A percentile compares a stretch with the other conserved stretches of the same genome.
Conservation (phyloP, 139 green algal species). For the Chlorella sp. region DNA sequence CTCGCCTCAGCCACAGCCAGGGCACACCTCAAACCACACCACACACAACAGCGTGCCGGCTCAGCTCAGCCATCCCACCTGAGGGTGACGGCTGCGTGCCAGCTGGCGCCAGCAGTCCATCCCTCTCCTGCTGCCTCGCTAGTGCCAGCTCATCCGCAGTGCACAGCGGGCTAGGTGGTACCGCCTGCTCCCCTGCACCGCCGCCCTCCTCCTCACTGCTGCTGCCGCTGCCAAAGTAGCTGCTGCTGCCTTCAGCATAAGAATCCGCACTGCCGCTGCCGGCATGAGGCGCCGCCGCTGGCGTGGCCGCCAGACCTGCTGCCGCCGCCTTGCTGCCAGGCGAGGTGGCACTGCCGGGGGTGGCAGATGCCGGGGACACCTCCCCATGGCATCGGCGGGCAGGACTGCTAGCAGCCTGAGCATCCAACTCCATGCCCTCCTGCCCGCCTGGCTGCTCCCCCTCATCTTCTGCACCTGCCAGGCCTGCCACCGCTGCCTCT, state of each 20-base stretch:
- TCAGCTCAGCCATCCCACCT: not conserved
- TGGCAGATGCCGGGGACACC: too few relatives aligned
- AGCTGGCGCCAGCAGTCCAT: not conserved
- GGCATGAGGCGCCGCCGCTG: not conserved
- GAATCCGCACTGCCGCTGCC: not conserved
- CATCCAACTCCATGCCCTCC: not conserved
- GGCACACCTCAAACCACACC: too few relatives aligned
- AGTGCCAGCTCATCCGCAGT: not conserved
- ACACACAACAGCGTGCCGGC: too few relatives aligned
- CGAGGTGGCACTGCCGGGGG: not conserved
- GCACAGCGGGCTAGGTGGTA: constrained; percentile 20
- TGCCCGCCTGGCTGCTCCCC: not conserved
- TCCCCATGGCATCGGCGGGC: not conserved
- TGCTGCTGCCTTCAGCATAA: not conserved
- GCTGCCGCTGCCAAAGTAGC: not conserved
- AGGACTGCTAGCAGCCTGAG: not conserved
- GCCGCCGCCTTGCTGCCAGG: not conserved
- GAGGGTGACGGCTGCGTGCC: not conserved
- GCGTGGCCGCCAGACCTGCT: not conserved
- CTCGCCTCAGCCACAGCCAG: too few relatives aligned
- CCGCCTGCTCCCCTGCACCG: not conserved
- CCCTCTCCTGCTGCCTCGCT: constrained; percentile 7
- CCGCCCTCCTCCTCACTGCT: constrained; percentile 3
- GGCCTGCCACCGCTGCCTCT: not conserved
- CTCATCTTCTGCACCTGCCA: not conserved